These are phyloP conservation scores for Aspergillus hiratsukae DNA, from an alignment of 2,329 filamentous ascomycete species.

Conservation along the genomic window DNA sequence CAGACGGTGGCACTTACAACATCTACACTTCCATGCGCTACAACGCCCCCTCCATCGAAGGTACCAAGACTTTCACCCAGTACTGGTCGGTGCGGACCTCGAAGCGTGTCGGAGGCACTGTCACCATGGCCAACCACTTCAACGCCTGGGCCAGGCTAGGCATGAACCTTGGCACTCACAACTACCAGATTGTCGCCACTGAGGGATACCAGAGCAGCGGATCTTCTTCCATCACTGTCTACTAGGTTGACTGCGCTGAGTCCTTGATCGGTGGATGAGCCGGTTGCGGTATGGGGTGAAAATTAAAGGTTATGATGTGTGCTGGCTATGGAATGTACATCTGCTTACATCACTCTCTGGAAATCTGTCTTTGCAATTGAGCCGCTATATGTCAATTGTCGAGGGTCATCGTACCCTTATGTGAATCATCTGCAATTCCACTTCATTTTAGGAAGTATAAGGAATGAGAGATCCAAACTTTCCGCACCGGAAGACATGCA, in stretches of 20 bases:
- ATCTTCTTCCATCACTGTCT: conserved; percentile 35
- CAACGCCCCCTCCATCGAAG: conserved; percentile 38
- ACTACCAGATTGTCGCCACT: conserved; percentile 42
- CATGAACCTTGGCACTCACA: conserved; percentile 29
- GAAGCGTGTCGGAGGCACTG: conserved; percentile 32
- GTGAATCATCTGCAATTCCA: neutral
- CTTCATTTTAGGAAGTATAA: neutral
- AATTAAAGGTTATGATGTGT: neutral
- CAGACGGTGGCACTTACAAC: conserved; percentile 35
- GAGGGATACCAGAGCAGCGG: conserved; percentile 43
- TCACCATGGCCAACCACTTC: conserved; percentile 36
- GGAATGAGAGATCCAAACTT: no score
- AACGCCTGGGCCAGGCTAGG: conserved; percentile 31
- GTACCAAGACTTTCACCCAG: conserved; percentile 40
- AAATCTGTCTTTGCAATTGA: neutral
- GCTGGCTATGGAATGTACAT: neutral
- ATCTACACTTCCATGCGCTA: conserved; percentile 35
- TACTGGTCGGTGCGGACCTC: conserved; percentile 39
- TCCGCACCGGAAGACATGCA: no score
- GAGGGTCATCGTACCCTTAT: no score
- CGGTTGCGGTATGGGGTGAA: neutral
- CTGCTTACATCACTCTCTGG: neutral
- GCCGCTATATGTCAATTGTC: neutral
- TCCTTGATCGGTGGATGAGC: no score
- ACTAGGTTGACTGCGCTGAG: neutral